Evolutionary conservation across 1,284 basidiomycete species (phyloP), one percentile per base, ranked within the genome.

Genomic region (Papiliotrema nemorosa): DNA sequence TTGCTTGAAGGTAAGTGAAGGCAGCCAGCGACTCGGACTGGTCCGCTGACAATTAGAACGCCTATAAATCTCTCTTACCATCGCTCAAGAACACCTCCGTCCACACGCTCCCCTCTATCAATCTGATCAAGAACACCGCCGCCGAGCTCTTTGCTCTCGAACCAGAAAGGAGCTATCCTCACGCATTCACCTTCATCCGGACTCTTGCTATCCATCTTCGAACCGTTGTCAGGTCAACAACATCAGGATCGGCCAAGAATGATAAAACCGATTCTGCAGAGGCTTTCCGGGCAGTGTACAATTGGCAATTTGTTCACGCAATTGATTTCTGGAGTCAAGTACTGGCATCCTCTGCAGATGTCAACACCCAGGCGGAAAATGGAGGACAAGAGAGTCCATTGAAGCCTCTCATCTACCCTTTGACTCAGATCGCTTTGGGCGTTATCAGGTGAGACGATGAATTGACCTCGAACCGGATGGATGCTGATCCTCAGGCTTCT

Each of bases 111-210:
- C 91, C 93, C n/a, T 84, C 86, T 3, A 88, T 98, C 74, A 96
- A 90, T 66, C 77, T 98, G 37, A 96, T 97, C 90, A 99, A 99
- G 76, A 97, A 98, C 75, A 89, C 91, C 2, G 93, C 93, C 0
- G 87, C 87, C 0, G 92, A 96, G 71, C 79, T 98, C 2, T 99
- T 88, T 77, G 86, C 85, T 58, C 76, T 93, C 44, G 81, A 88
- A 13, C 73, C 70, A 1, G 36, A 52, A 5, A 58, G 70, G 2
- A 70, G 73, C 3, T 98, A 98, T 75, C 92, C 93, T 62, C 92
- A 96, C 64, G 91, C 92, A 1, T 99, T 98, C 77, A 86, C 87
- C 13, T 98, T 94, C 73, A 94, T 98, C 61, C 85, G 96, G 34
- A 92, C 96, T 74, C 82, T 99, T 35, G 96, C 94, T 1, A 89